Evolutionary conservation across 2,329 filamentous ascomycete genomes (phyloP).

Genomic region (Venturia carpophila): DNA sequence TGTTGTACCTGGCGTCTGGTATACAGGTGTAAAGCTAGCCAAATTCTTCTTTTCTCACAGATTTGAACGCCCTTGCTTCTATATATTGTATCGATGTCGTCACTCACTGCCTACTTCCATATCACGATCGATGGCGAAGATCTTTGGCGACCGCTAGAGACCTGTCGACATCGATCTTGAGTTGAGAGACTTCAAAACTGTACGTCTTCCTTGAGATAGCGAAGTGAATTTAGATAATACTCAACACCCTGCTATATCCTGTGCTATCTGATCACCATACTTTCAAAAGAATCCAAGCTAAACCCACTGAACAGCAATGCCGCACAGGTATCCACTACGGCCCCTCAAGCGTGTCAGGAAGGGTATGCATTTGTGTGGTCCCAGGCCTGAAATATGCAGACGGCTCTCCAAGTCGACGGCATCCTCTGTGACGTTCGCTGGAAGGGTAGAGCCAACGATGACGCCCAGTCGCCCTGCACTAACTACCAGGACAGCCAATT

Average conservation of each 20-base stretch:
- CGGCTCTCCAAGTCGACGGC: neutral
- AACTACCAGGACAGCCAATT: constrained; percentile 4
- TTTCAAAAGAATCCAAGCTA: neutral
- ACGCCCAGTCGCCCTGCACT: neutral
- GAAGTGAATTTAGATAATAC: no score
- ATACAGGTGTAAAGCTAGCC: neutral
- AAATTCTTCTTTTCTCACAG: neutral
- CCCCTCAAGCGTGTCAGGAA: neutral
- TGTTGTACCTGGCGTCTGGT: neutral
- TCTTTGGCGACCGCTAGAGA: neutral
- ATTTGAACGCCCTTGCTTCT: neutral
- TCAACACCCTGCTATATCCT: neutral
- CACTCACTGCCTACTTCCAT: neutral
- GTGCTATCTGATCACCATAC: neutral
- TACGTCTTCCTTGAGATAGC: no score
- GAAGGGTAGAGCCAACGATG: neutral
- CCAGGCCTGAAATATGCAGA: neutral
- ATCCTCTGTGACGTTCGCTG: neutral
- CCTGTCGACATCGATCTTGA: no score
- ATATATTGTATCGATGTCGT: neutral
- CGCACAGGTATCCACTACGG: neutral
- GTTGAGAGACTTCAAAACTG: no score
- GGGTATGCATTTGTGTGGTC: neutral
- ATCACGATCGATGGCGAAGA: neutral
- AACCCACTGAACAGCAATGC: neutral